Evolutionary conservation across 2,329 filamentous ascomycete genomes (phyloP), one percentile per base, ranked within the genome.

Genomic region (Aureobasidium melanogenum): DNA sequence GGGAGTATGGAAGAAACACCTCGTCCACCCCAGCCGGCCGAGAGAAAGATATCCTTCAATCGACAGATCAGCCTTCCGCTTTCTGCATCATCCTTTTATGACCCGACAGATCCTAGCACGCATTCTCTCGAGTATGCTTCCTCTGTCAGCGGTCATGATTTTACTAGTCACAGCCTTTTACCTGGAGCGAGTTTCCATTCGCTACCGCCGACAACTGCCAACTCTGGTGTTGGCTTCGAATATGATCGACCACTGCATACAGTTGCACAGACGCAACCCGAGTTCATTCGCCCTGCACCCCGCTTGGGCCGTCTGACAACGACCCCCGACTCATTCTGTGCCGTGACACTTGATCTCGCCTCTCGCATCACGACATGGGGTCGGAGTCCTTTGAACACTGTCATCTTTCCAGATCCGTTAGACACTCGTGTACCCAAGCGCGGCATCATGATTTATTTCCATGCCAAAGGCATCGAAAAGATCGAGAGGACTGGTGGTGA

Each of bases 391-490:
- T 78, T 81, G 22, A 92, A 91, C 67, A 93, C 88, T 0, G 74
- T 86, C 32, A 77, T 86, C 2, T 89, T 91, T 68, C 74, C 81
- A 0, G 77, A 86, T 51, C 76, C 73, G 32, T 75, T 77, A 26
- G 90, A 97, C 66, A 81, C 79, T 2, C 86, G 86, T 17, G 84
- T 97, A 38, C 90, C 92, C 1, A 93, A 93, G 70, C 86, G 87
- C 64, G 91, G 89, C 0, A 84, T 96, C 67, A 87, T 89, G 68
- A 77, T 97, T 39, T 79, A 90, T 36, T 83, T 94, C 32, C 91
- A 88, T 81, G 85, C 83, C 60, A 81, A 85, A 0, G 83, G 83
- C 12, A 86, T 87, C 62, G 87, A 89, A 62, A 79, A 79, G 56
- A 77, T 77, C 38, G 81, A 73, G 10, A 70, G 73, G 47, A 66